Percentiles rank a stretch among this genome's conserved stretches.
Evolutionary conservation across 345 rosid species (phyloP).

Genomic region (Theobroma cacao): DNA sequence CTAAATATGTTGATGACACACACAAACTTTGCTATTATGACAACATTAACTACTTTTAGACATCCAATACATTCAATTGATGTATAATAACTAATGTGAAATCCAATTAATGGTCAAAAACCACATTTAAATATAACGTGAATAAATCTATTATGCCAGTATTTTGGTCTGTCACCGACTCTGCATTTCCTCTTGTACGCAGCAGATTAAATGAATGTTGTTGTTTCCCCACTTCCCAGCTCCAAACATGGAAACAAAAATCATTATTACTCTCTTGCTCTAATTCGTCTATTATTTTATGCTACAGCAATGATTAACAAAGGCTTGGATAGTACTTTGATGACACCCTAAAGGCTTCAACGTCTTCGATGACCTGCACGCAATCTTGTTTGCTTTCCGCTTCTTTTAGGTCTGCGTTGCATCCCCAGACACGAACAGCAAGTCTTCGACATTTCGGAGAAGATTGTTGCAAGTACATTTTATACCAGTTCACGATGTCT

Average conservation of each 20-base stretch:
- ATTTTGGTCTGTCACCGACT: not conserved
- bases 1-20: too few species aligned
- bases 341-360: constrained; percentile 53
- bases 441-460: constrained; percentile 81
- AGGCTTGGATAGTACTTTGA: constrained; percentile 67
- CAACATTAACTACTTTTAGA: too few species aligned
- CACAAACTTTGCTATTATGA: too few species aligned
- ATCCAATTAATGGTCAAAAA: not conserved
- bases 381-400: constrained; percentile 26
- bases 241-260: not conserved
- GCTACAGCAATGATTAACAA: constrained; percentile 37
- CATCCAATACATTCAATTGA: too few species aligned
- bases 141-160: not conserved
- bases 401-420: constrained; percentile 58
- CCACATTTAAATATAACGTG: not conserved
- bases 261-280: not conserved
- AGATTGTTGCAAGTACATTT: constrained; percentile 54
- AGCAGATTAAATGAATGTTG: not conserved
- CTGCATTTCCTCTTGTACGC: not conserved
- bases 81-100: too few species aligned
- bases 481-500: constrained; percentile 68
- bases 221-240: too few species aligned
- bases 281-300: not conserved
- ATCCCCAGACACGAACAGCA: constrained; percentile 88
- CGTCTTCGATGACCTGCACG: constrained; percentile 48